Conservation (phyloP, 352 stramenopile genomes). For the Phytophthora citrophthora region DNA sequence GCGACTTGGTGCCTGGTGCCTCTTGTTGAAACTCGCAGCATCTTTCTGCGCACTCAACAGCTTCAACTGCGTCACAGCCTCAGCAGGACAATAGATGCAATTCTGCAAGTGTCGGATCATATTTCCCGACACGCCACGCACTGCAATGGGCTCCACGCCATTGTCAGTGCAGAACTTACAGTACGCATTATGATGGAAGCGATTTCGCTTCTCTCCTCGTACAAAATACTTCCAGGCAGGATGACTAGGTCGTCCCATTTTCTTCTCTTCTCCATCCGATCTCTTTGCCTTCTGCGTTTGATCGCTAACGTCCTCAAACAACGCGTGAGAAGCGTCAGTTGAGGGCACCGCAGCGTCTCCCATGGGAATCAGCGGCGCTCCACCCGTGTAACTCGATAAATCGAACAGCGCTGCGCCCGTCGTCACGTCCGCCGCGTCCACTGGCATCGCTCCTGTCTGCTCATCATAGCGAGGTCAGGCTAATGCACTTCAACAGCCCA, state of each 20-base stretch:
- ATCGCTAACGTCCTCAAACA: conserved; percentile 14
- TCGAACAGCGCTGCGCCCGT: conserved; percentile 45
- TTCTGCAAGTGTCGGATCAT: conserved; percentile 88
- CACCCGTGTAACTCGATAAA: conserved; percentile 55
- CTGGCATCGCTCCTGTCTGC: conserved; percentile 9
- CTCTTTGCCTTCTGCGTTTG: not conserved
- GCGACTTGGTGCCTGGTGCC: conserved; percentile 49
- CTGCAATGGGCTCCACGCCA: conserved; percentile 45
- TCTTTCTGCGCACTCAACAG: conserved; percentile 75
- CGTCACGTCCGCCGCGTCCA: conserved; percentile 21
- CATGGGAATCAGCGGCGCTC: conserved; percentile 43
- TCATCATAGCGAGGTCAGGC: conserved; percentile 18
- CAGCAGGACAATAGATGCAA: conserved; percentile 73
- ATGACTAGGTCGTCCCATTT: conserved; percentile 72
- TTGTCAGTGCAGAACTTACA: conserved; percentile 74
- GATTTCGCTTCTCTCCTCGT: conserved; percentile 80
- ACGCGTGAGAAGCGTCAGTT: conserved; percentile 1
- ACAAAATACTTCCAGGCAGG: conserved; percentile 82
- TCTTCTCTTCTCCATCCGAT: conserved; percentile 60
- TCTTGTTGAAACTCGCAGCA: conserved; percentile 75
- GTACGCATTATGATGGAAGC: conserved; percentile 84
- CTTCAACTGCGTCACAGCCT: conserved; percentile 73
- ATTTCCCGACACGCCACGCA: conserved; percentile 79
- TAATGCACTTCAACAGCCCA: conserved; percentile 27
- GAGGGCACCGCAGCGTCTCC: conserved; percentile 6